Evolutionary conservation across 1,139 yeast genomes (phyloP).

Genomic region (Geotrichum europaeum): DNA sequence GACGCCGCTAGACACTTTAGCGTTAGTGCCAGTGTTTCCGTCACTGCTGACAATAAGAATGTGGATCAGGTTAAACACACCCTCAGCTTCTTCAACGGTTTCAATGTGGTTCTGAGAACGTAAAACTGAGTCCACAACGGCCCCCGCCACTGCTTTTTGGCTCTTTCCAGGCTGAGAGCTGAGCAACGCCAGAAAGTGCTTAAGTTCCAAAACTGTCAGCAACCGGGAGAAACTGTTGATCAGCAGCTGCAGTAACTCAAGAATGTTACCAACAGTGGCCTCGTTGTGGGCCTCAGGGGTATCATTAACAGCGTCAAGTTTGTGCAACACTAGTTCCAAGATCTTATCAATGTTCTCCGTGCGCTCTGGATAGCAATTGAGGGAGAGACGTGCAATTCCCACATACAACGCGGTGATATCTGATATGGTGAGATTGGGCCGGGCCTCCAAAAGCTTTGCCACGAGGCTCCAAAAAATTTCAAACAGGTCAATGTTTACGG

Average conservation of each 20-base stretch:
- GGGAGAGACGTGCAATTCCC: constrained; percentile 56
- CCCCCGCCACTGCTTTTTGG: constrained; percentile 34
- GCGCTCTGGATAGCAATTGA: constrained; percentile 61
- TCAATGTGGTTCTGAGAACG: constrained; percentile 21
- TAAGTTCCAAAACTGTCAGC: constrained; percentile 33
- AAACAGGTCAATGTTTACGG: constrained; percentile 40
- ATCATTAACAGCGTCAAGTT: constrained; percentile 34
- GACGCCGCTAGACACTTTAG: constrained; percentile 8
- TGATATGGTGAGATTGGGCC: constrained; percentile 57
- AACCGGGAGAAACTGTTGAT: constrained; percentile 36
- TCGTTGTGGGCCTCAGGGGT: constrained; percentile 21
- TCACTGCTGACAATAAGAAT: constrained; percentile 13
- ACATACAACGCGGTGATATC: constrained; percentile 63
- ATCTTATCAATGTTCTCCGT: constrained; percentile 56
- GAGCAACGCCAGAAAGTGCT: constrained; percentile 35
- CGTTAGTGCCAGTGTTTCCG: background rate
- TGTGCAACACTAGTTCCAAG: constrained; percentile 51
- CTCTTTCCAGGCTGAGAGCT: constrained; percentile 35
- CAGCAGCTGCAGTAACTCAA: constrained; percentile 53
- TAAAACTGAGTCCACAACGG: constrained; percentile 18
- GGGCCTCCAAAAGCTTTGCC: constrained; percentile 43
- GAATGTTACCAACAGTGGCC: constrained; percentile 41
- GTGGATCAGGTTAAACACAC: constrained; percentile 29
- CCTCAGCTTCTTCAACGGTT: constrained; percentile 34
- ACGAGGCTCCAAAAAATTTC: constrained; percentile 62